Base-by-base conservation (phyloP, 2,329 filamentous ascomycete species). In the Kalaharituber pfeilii region DNA sequence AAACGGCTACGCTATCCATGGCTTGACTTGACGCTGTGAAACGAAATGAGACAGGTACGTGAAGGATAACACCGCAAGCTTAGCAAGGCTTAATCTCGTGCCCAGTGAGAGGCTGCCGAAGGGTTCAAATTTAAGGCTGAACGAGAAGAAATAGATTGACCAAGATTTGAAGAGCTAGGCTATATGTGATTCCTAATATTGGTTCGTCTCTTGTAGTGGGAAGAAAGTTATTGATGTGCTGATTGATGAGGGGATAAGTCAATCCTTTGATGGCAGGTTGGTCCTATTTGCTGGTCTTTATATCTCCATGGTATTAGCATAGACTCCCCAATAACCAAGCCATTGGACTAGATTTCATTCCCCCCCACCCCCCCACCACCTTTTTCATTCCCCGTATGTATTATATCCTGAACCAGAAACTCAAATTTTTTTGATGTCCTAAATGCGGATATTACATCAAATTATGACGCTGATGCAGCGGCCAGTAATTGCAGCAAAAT, bases 1-100 rank as follows among this genome's bases (percentile, higher is more conserved):
- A 52, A 45, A 59, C 58, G 26, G 58, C 58, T 51, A 54, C 49
- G 28, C 53, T 52, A 24, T 59, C 56, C 58, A 59, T 59, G 28
- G 24, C 26, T 28, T 22, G 13, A 18, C 5, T 15, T 49, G 44
- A 49, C 24, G 15, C 15, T 49, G 5, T 39, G 4, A 18, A 39
- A 13, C n/a, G 33, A 39, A 3, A 9, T 39, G 15, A 13, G 33
- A 13, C 20, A 39, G 33, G 15, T 39, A 15, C 7, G 13, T 18
- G 4, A 33, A 39, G 8, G 15, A 39, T 39, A 39, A 39, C 20
- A 4, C 8, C 33, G 33, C 33, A 18, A 18, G 18, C 18, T 36
- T 13, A 15, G 18, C 20, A 39, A 3, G 33, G 33, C 2, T 15
- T 39, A 39, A 39, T 5, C 15, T 39, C 3, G 33, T 39, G 33